These are phyloP conservation scores for Elasticomyces elasticus DNA, from an alignment of 495 filamentous ascomycete species.

Conservation along the genomic window DNA sequence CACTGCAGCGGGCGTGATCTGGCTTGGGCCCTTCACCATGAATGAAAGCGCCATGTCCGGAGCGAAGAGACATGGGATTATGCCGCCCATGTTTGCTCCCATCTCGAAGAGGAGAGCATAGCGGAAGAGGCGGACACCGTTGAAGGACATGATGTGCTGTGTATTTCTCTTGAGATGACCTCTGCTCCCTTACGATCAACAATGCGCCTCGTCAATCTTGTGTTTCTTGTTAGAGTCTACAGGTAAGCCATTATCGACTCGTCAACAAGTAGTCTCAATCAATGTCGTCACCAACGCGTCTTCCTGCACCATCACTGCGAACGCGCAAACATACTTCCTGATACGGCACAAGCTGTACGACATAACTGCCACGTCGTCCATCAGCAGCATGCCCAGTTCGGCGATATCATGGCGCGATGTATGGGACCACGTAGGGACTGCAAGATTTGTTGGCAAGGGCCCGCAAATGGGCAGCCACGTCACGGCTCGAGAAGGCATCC, in stretches of 20 bases:
- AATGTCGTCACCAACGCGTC: background rate
- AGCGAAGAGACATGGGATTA: conserved; percentile 9
- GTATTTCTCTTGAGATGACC: no score
- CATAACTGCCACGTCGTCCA: background rate
- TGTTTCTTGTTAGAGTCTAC: no score
- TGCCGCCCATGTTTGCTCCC: conserved; percentile 8
- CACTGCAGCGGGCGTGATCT: conserved; percentile 14
- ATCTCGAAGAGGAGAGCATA: conserved; percentile 11
- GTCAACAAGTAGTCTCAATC: background rate
- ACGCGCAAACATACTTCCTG: background rate
- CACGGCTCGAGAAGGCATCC: background rate
- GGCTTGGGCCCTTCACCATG: conserved; percentile 12
- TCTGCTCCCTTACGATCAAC: no score
- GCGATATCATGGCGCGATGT: no score
- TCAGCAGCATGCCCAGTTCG: background rate
- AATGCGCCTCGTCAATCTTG: no score
- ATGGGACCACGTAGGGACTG: background rate
- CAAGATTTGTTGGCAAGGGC: background rate
- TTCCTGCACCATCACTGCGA: background rate
- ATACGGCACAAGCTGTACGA: background rate
- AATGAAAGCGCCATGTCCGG: conserved; percentile 8
- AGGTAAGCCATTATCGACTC: background rate
- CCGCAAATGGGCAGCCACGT: background rate
- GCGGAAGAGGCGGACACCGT: conserved; percentile 13
- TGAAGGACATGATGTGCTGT: conserved; percentile 11